These are phyloP conservation scores for Russula sp. DNA, from an alignment of 768 basidiomycete species.

Conservation along the genomic window DNA sequence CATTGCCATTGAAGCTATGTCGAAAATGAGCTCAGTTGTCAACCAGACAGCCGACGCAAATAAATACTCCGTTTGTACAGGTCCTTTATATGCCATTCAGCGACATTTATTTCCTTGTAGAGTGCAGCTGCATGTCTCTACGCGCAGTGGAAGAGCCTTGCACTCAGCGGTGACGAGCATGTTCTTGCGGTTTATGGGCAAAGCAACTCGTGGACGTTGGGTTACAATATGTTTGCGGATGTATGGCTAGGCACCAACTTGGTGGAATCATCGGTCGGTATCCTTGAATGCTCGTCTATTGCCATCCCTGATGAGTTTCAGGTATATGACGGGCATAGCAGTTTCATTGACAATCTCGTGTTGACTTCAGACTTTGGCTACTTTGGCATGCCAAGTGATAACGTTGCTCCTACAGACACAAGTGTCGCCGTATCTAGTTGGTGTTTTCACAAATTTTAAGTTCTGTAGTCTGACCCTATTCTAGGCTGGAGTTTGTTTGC, in stretches of 20 bases:
- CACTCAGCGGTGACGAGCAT: constrained; percentile 13
- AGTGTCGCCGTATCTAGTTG: too few species aligned
- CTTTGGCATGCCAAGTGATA: constrained; percentile 25
- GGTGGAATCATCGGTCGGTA: constrained; percentile 38
- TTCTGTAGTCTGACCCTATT: too few species aligned
- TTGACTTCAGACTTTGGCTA: not conserved
- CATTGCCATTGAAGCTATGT: too few species aligned
- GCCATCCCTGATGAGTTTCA: constrained; percentile 6
- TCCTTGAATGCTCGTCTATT: not conserved
- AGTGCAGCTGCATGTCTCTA: constrained; percentile 8
- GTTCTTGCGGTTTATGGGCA: constrained; percentile 13
- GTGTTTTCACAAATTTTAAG: too few species aligned
- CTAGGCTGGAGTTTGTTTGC: constrained; percentile 7
- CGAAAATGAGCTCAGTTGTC: too few species aligned
- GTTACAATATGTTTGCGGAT: constrained; percentile 64
- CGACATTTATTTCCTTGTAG: constrained; percentile 2
- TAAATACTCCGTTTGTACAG: too few species aligned
- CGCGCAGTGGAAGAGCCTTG: constrained; percentile 19
- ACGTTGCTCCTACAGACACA: not conserved
- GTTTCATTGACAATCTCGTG: not conserved
- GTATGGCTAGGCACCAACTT: constrained; percentile 53
- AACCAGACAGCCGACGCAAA: too few species aligned
- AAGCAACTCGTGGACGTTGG: constrained; percentile 50
- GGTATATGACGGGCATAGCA: constrained; percentile 9
- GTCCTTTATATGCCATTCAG: too few species aligned